Evolutionary conservation across 148 eudicot genomes (phyloP).

Genomic region (Chenopodium suecicum): DNA sequence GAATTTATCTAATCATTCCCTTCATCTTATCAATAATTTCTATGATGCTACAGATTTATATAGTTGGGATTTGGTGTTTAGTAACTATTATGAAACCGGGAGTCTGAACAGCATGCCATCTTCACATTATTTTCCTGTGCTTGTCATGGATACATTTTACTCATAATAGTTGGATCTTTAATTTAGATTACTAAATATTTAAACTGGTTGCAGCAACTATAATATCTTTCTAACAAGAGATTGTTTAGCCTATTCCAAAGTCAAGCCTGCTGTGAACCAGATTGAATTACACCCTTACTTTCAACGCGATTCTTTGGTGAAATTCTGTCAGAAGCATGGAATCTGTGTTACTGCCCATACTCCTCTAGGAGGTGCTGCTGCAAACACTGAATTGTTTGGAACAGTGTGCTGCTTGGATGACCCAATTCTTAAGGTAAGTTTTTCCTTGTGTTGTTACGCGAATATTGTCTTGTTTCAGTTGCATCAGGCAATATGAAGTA

Average conservation of each 20-base stretch:
- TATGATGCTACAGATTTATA: not conserved
- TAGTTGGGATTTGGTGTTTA: not conserved
- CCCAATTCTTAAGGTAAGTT: constrained; percentile 69
- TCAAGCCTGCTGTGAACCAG: constrained; percentile 98
- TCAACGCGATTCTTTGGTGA: constrained; percentile 86
- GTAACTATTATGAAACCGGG: not conserved
- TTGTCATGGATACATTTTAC: too few relatives aligned
- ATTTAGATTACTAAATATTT: not conserved
- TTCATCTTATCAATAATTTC: not conserved
- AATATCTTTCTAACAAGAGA: constrained; percentile 85
- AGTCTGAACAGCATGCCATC: not conserved
- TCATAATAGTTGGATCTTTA: not conserved
- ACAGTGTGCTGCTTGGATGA: constrained; percentile 88
- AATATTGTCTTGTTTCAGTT: not conserved
- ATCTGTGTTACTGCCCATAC: constrained; percentile 88
- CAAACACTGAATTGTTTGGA: constrained; percentile 89
- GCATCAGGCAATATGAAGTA: not conserved
- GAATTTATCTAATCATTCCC: not conserved
- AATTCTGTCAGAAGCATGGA: constrained; percentile 85
- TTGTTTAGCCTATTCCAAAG: constrained; percentile 81
- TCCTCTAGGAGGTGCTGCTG: constrained; percentile 86
- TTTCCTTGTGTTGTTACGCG: constrained; percentile 5
- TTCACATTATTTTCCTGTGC: too few relatives aligned
- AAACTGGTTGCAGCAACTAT: constrained; percentile 71
- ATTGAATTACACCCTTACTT: constrained; percentile 94